phyloP scores from a whole-genome alignment of 257 asterid species.

The Galeopsis tetrahit region DNA sequence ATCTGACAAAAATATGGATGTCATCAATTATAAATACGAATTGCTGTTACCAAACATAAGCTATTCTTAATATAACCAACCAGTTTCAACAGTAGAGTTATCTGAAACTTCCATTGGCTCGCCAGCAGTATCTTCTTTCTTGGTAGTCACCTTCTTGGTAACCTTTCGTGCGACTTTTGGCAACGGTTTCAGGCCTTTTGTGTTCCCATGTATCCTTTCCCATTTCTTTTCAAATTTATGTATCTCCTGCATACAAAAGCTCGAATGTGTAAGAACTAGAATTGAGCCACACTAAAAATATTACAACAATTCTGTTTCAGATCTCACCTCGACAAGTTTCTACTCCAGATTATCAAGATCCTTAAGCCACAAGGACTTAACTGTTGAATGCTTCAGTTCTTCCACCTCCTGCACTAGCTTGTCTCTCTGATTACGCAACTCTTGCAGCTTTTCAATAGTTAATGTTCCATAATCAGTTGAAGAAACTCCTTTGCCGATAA shows the following conservation, averaged over 20 bases:
- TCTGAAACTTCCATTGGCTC: slow-evolving; percentile 65
- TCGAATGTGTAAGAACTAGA: no score
- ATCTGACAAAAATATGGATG: slow-evolving; percentile 39
- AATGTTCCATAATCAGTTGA: no score
- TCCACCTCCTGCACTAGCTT: no score
- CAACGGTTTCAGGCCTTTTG: slow-evolving; percentile 40
- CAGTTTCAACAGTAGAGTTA: slow-evolving; percentile 49
- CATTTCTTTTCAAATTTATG: slow-evolving; percentile 51
- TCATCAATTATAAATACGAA: neutral
- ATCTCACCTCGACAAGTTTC: no score
- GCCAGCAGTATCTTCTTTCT: slow-evolving; percentile 46
- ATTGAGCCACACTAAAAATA: no score
- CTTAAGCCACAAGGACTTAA: no score
- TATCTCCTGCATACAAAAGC: slow-evolving; percentile 67
- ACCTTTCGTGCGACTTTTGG: slow-evolving; percentile 58
- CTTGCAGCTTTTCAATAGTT: no score
- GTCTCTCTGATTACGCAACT: no score
- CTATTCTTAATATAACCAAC: slow-evolving; percentile 37
- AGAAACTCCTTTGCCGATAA: no score
- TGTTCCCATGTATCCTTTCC: slow-evolving; percentile 42
- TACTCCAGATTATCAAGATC: no score
- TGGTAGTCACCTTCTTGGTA: slow-evolving; percentile 47
- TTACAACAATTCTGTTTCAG: no score
- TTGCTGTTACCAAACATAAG: neutral
- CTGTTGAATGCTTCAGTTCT: no score